Evolutionary conservation across 352 stramenopile genomes (phyloP).

Genomic region (Plasmopara halstedii): DNA sequence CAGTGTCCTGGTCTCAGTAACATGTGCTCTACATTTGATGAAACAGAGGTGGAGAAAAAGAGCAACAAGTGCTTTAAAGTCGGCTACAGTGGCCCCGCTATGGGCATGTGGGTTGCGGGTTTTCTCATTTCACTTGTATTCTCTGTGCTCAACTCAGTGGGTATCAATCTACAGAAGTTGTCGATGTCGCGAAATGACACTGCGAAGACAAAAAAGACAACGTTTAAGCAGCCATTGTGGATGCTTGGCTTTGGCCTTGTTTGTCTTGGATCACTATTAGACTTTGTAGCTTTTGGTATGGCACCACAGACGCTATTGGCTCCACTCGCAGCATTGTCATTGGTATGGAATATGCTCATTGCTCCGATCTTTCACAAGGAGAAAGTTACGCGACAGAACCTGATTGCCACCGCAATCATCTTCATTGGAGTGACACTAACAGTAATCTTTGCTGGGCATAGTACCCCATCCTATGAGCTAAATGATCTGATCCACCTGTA

Average conservation of each 20-base stretch:
- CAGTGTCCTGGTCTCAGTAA: slow-evolving; percentile 53
- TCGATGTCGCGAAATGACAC: slow-evolving; percentile 72
- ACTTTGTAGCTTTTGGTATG: slow-evolving; percentile 90
- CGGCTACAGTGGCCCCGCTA: slow-evolving; percentile 50
- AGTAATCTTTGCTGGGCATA: slow-evolving; percentile 84
- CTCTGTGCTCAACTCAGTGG: slow-evolving; percentile 83
- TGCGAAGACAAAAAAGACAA: slow-evolving; percentile 59
- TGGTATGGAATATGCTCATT: slow-evolving; percentile 91
- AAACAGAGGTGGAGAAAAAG: slow-evolving; percentile 46
- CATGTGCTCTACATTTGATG: slow-evolving; percentile 41
- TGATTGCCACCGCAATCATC: slow-evolving; percentile 83
- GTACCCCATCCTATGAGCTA: slow-evolving; percentile 79
- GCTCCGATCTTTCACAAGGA: slow-evolving; percentile 87
- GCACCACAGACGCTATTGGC: slow-evolving; percentile 86
- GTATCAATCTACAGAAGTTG: slow-evolving; percentile 90
- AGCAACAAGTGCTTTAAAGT: slow-evolving; percentile 77
- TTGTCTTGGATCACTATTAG: slow-evolving; percentile 72
- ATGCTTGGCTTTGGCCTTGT: slow-evolving; percentile 83
- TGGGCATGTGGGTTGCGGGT: slow-evolving; percentile 81
- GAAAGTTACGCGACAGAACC: slow-evolving; percentile 72
- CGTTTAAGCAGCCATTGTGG: slow-evolving; percentile 84
- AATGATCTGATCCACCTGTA: slow-evolving; percentile 81
- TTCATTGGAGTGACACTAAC: slow-evolving; percentile 84
- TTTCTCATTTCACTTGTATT: slow-evolving; percentile 86
- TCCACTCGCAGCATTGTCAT: slow-evolving; percentile 78